phyloP scores from a whole-genome alignment of 345 rosid genomes.

The Linum trigynum region DNA sequence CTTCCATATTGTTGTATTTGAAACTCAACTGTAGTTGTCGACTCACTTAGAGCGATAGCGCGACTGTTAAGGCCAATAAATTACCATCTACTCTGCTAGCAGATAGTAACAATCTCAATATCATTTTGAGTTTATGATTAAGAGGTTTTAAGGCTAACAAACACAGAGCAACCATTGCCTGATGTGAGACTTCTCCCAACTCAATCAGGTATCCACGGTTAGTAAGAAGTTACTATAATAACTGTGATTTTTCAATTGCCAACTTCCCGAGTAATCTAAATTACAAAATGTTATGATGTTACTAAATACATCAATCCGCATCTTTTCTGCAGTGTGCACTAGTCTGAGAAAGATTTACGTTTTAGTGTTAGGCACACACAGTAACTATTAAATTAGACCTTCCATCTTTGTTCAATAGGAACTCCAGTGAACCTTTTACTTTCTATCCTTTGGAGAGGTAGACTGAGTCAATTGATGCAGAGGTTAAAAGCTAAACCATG shows the following conservation, averaged over 20 bases:
- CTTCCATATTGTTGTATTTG: too few relatives aligned
- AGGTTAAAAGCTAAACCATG: conserved; percentile 32
- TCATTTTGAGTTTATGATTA: neutral
- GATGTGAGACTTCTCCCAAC: neutral
- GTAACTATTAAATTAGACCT: conserved; percentile 9
- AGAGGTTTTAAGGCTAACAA: neutral
- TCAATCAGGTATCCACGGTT: neutral
- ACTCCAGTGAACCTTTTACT: too few relatives aligned
- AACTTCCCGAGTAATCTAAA: neutral
- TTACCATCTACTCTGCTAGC: too few relatives aligned
- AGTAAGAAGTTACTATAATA: too few relatives aligned
- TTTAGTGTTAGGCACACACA: neutral
- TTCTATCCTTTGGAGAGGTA: neutral
- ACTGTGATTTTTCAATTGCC: neutral
- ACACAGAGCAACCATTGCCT: too few relatives aligned
- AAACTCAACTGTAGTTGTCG: too few relatives aligned
- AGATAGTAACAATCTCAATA: neutral
- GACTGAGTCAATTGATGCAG: conserved; percentile 2
- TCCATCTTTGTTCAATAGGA: conserved; percentile 1
- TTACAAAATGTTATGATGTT: conserved; percentile 3
- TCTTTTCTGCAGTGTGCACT: neutral
- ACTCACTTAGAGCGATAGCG: too few relatives aligned
- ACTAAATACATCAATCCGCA: conserved; percentile 2
- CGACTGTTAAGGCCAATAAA: too few relatives aligned
- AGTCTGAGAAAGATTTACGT: neutral